Conservation (phyloP, 2,329 filamentous ascomycete genomes). For the Botrytis aclada region DNA sequence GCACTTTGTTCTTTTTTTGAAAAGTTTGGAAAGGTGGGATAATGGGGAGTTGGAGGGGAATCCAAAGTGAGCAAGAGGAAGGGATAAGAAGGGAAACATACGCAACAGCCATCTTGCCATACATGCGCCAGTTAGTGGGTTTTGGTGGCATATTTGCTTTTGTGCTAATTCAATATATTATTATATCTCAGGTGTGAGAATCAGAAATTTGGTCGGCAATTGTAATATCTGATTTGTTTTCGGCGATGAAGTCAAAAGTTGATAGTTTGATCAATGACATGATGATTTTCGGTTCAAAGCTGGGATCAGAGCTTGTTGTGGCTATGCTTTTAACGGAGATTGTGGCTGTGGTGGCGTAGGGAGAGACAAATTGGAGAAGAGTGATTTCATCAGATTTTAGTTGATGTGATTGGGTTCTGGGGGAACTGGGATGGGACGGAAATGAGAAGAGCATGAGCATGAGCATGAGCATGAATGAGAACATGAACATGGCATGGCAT, state of each 20-base stretch:
- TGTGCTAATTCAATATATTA: not conserved
- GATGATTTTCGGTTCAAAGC: conserved; percentile 13
- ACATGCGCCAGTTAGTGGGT: conserved; percentile 54
- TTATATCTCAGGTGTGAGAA: not conserved
- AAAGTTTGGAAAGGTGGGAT: not conserved
- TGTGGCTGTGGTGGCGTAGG: conserved; percentile 9
- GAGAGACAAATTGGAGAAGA: conserved; percentile 10
- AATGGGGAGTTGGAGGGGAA: not conserved
- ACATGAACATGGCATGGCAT: no score
- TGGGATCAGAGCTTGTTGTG: not conserved
- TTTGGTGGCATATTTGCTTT: conserved; percentile 44
- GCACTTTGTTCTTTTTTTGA: conserved; percentile 9
- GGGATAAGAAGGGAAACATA: conserved; percentile 44
- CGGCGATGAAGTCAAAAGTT: not conserved
- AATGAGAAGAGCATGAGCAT: not conserved
- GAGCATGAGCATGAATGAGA: not conserved
- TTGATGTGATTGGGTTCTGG: not conserved
- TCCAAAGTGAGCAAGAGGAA: conserved; percentile 4
- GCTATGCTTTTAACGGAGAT: not conserved
- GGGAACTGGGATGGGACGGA: not conserved
- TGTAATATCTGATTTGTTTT: conserved; percentile 2
- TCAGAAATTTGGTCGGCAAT: not conserved
- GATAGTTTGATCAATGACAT: conserved; percentile 17
- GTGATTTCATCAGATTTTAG: conserved; percentile 6
- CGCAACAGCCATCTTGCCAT: conserved; percentile 69